Base-by-base conservation (phyloP, 164 flowering plant species). In the Berberis thunbergii region DNA sequence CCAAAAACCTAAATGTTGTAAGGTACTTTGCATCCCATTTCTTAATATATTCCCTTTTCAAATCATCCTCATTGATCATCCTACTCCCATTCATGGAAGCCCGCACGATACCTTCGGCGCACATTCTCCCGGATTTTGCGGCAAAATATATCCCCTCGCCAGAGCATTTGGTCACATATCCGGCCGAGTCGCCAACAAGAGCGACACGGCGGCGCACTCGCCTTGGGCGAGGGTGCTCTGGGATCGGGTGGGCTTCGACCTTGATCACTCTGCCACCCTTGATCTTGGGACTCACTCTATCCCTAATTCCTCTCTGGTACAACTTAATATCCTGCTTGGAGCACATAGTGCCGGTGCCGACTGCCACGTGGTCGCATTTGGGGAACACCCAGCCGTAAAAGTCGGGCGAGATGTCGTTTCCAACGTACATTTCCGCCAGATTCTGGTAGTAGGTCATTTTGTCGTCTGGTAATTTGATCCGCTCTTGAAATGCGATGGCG, bases 211-310 rank as follows among this genome's bases (percentile, higher is more conserved):
- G 89, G 4, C 72, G 56, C 0, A 88, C 89, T 7, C 94, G 77
- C 0, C 71, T 43, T 3, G 88, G 83, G 0, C 97, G 73, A 0
- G 96, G 96, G 73, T 88, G 94, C 67, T 87, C 94, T 2, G 91
- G 91, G 3, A 88, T 88, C 4, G 96, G 97, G 64, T 91, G 97
- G 54, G 97, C 97, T 76, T 88, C 96, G 52, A 88, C 87, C 61
- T 84, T 82, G 41, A 91, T 80, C 64, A 88, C 78, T 56, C 72
- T 75, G 11, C 97, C 97, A 0, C 96, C 97, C 0, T 54, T n/a
- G 64, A 91, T 87, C 72, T 86, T 87, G 2, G 72, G 69, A 40
- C 42, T 70, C 3, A 70, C 96, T 49, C 97, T 71, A 41, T 76
- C 78, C 50, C 83, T 68, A 7, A 85, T 77, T 9, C 83, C 90